Conservation (phyloP, 495 filamentous ascomycete genomes). For the Penicillium taxi region DNA sequence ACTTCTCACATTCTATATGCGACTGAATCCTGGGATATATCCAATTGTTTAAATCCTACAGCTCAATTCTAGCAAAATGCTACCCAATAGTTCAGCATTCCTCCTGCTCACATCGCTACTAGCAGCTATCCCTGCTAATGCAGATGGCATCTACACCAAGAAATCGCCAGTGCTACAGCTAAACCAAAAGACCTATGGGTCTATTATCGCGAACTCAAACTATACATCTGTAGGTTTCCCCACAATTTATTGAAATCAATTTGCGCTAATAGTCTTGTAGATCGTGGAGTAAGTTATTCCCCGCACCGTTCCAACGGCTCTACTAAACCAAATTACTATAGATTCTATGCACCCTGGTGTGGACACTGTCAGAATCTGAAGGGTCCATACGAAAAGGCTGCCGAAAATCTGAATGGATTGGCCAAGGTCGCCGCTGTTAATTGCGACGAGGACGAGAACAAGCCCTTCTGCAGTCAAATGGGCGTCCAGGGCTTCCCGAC, state of each 20-base stretch:
- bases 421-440: conserved; percentile 93
- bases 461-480: conserved; percentile 76
- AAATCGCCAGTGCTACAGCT: conserved; percentile 82
- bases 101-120: conserved; percentile 45
- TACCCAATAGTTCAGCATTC: conserved; percentile 14
- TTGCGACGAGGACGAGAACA: conserved; percentile 93
- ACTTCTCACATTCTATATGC: no score
- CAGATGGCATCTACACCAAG: conserved; percentile 72
- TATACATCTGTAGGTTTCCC: conserved; percentile 67
- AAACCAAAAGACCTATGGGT: conserved; percentile 74
- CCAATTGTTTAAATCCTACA: no score
- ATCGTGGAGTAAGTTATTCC: conserved; percentile 57
- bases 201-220: conserved; percentile 80
- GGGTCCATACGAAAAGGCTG: conserved; percentile 90
- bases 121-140: conserved; percentile 54
- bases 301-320: conserved; percentile 7
- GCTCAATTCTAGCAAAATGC: no score
- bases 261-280: conserved; percentile 26
- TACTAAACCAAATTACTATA: conserved; percentile 26
- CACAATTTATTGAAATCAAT: neutral
- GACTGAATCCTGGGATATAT: no score
- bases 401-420: conserved; percentile 76
- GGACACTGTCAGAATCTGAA: conserved; percentile 95
- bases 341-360: conserved; percentile 95
- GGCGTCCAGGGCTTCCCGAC: conserved; percentile 95